Conservation (phyloP, 2,329 filamentous ascomycete genomes). For the Epichloe amarillans region DNA sequence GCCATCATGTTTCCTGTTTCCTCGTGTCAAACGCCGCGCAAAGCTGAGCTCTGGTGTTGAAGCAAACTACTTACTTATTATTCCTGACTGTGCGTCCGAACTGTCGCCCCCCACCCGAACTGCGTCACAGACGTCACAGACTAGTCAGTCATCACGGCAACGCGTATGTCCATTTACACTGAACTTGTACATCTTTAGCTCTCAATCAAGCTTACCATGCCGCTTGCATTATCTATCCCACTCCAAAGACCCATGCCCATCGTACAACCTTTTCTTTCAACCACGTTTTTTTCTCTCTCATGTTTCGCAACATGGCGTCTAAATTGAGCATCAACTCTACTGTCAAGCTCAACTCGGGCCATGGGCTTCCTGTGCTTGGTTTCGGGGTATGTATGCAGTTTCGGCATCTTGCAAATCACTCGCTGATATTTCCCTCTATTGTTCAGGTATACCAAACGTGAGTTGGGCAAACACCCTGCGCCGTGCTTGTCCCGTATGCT, state of each 20-base stretch:
- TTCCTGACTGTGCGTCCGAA: too few relatives aligned
- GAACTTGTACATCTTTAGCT: too few relatives aligned
- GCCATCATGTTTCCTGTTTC: too few relatives aligned
- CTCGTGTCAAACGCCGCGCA: too few relatives aligned
- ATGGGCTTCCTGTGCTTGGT: conserved; percentile 37
- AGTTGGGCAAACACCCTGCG: conserved; percentile 8
- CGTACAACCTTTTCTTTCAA: background rate
- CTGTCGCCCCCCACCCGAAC: too few relatives aligned
- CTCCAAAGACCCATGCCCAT: too few relatives aligned
- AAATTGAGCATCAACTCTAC: conserved; percentile 32
- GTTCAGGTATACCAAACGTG: conserved; percentile 40
- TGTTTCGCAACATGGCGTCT: conserved; percentile 29
- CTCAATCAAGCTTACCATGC: too few relatives aligned
- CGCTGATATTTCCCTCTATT: conserved; percentile 1
- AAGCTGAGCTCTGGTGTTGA: background rate
- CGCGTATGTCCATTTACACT: too few relatives aligned
- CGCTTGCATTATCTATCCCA: too few relatives aligned
- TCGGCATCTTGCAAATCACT: background rate
- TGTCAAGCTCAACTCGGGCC: conserved; percentile 40
- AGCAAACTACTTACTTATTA: too few relatives aligned
- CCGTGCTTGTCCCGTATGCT: background rate
- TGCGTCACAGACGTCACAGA: too few relatives aligned
- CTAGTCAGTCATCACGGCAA: too few relatives aligned
- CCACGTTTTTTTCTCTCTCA: background rate
- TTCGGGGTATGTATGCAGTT: conserved; percentile 30